Conservation (phyloP, 1,139 yeast genomes). For the Yamadazyma dushanensis region DNA sequence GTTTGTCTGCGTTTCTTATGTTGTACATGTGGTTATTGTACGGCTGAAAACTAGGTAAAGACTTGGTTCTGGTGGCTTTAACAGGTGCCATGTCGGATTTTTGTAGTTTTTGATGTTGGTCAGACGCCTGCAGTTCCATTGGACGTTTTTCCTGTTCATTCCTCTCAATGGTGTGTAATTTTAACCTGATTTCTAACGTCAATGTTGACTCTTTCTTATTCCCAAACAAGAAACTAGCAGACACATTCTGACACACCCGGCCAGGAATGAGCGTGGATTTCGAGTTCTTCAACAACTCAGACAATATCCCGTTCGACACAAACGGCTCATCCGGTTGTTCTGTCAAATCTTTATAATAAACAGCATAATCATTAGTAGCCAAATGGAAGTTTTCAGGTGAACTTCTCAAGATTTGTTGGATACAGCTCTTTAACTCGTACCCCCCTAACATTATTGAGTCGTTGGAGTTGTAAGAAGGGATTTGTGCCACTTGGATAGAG, state of each 20-base stretch:
- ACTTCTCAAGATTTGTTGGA: slow-evolving; percentile 48
- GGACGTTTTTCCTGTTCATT: slow-evolving; percentile 7
- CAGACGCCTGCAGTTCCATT: slow-evolving; percentile 7
- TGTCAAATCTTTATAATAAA: slow-evolving; percentile 69
- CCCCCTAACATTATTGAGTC: slow-evolving; percentile 52
- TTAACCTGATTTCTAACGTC: slow-evolving; percentile 65
- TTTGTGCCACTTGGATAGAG: slow-evolving; percentile 48
- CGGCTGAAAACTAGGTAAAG: slow-evolving; percentile 56
- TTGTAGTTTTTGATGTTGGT: slow-evolving; percentile 4
- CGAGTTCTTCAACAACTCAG: slow-evolving; percentile 36
- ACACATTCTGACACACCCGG: slow-evolving; percentile 67
- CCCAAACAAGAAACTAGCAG: slow-evolving; percentile 51
- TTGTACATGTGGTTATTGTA: slow-evolving; percentile 42
- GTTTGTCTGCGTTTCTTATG: slow-evolving; percentile 44
- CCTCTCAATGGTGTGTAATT: slow-evolving; percentile 48
- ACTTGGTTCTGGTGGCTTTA: slow-evolving; percentile 66
- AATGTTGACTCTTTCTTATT: slow-evolving; percentile 44
- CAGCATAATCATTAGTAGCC: slow-evolving; percentile 57
- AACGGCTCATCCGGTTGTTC: slow-evolving; percentile 76
- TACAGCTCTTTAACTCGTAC: slow-evolving; percentile 52
- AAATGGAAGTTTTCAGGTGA: slow-evolving; percentile 61
- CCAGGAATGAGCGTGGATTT: slow-evolving; percentile 56
- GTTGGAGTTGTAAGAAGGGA: slow-evolving; percentile 21
- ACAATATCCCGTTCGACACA: slow-evolving; percentile 68
- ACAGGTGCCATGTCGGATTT: slow-evolving; percentile 7